These are phyloP conservation scores for Rhodotorula babjevae DNA, from an alignment of 768 basidiomycete genomes.

Conservation along the genomic window DNA sequence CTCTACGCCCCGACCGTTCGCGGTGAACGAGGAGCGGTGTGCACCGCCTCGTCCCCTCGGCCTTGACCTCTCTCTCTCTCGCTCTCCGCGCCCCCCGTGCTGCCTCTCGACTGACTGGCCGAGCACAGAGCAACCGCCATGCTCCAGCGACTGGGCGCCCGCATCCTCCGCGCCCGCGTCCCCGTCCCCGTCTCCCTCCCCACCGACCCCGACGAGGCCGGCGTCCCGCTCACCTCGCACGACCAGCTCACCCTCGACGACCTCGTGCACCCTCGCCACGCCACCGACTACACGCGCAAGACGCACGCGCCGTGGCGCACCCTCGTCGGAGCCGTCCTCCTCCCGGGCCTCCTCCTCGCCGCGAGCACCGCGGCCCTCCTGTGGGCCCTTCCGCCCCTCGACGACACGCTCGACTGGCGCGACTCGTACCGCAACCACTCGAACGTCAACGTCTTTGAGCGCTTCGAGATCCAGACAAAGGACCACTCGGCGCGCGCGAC, in stretches of 20 bases:
- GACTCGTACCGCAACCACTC: conserved; percentile 2
- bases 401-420: neutral
- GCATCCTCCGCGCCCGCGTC: neutral
- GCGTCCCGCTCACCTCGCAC: neutral
- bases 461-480: neutral
- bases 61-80: no score
- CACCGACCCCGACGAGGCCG: neutral
- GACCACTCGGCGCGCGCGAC: neutral
- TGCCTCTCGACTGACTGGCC: neutral
- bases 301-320: neutral
- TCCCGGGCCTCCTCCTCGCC: neutral
- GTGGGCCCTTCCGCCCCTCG: neutral
- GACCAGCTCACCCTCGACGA: neutral
- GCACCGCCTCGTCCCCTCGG: no score
- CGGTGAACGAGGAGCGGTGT: no score
- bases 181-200: neutral
- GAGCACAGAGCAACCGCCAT: neutral
- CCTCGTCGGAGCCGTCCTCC: neutral
- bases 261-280: no score
- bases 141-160: neutral
- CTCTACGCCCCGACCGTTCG: no score
- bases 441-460: conserved; percentile 19
- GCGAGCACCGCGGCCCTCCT: neutral
- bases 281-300: neutral
- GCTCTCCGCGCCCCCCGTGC: no score